Base-by-base conservation (phyloP, 1,139 yeast genomes). In the Zygoascus hellenicus region DNA sequence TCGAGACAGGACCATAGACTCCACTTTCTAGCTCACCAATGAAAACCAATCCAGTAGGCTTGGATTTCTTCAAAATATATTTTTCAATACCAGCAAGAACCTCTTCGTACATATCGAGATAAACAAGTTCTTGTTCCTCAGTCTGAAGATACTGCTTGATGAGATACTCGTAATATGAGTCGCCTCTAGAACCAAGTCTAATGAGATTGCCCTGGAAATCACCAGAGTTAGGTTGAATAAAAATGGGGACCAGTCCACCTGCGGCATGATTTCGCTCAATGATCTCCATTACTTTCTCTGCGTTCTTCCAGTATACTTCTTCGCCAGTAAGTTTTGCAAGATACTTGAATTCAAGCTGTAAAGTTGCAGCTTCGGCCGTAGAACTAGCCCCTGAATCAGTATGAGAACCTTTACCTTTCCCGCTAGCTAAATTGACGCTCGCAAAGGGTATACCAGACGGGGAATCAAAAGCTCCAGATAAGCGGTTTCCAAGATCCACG, bases 151-250 rank as follows among this genome's bases (percentile, higher is more conserved):
- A 87, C 65, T 89, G 96, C 65, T 90, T 90, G 56, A 89, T 72
- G 46, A 90, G 71, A 63, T 88, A 89, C 66, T 90, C 97, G 60
- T 90, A 90, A 63, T 89, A 90, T 1, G 96, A 87, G 64, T 89
- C 97, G 43, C 96, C 97, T 57, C 96, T 75, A 1, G 95, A 85
- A 0, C 97, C 97, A 50, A 90, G 69, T 53, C 96, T 75, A 51
- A 90, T 86, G 50, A 77, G 65, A 1, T 63, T 60, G 0, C 88
- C 89, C 53, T 73, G 78, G 63, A 77, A 88, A 54, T 71, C 69
- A 1, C 95, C 97, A 0, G 83, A 75, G 34, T 80, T 82, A 2
- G 96, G 94, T 42, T 78, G 71, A 36, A 89, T 81, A 60, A 74
- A 85, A 38, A 88, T 86, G 1, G 97, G 96, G 1, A 78, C 95